phyloP scores from a whole-genome alignment of 106 monocot genomes.

The Platanthera guangdongensis region DNA sequence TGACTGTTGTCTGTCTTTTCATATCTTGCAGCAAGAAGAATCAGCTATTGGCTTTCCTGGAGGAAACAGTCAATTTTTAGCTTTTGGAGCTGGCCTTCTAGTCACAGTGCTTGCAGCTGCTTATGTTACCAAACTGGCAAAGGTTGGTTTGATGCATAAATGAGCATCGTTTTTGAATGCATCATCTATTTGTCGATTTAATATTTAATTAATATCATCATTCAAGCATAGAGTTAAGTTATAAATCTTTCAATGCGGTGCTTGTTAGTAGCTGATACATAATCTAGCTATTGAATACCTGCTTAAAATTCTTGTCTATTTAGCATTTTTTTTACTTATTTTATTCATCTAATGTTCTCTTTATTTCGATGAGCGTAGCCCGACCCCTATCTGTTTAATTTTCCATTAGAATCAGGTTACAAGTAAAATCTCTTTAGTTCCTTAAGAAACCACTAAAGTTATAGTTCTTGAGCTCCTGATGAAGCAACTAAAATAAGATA shows the following conservation, averaged over 20 bases:
- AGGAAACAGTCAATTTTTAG: slow-evolving; percentile 70
- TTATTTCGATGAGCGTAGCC: too few relatives aligned
- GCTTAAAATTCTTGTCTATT: neutral
- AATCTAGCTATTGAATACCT: neutral
- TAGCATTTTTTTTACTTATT: neutral
- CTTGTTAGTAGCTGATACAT: neutral
- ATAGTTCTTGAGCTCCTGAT: too few relatives aligned
- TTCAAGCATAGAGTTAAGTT: neutral
- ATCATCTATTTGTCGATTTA: neutral
- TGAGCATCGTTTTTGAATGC: neutral
- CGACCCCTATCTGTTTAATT: too few relatives aligned
- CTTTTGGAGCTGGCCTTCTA: slow-evolving; percentile 78
- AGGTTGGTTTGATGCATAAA: slow-evolving; percentile 30
- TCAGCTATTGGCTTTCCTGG: slow-evolving; percentile 61
- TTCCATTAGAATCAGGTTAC: too few relatives aligned
- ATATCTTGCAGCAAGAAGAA: slow-evolving; percentile 80
- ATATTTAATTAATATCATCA: neutral
- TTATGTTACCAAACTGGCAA: slow-evolving; percentile 90
- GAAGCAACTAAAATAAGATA: too few relatives aligned
- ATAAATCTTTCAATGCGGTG: neutral
- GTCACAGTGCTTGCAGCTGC: slow-evolving; percentile 78
- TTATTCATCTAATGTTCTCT: too few relatives aligned
- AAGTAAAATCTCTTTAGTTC: too few relatives aligned
- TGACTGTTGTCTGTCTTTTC: neutral
- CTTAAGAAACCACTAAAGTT: too few relatives aligned